Evolutionary conservation across 306 rosid genomes (phyloP).

Genomic region (Mucuna pruriens): DNA sequence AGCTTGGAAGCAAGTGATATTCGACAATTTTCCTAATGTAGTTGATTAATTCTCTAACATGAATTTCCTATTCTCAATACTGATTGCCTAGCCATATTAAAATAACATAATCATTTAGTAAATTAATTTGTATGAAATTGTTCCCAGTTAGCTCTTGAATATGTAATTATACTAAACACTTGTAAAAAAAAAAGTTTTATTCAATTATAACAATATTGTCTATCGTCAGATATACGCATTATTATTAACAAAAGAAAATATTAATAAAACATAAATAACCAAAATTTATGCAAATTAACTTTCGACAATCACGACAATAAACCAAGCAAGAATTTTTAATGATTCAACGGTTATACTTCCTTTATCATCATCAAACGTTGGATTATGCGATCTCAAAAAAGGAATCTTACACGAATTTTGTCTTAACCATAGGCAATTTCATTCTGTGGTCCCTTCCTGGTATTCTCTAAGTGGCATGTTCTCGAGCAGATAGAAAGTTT

Average conservation of each 20-base stretch:
- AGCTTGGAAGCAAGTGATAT: background rate
- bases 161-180: no score
- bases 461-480: conserved; percentile 25
- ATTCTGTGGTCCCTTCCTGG: conserved; percentile 36
- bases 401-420: conserved; percentile 26
- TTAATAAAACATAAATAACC: no score
- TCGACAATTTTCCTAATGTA: background rate
- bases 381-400: conserved; percentile 17
- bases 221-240: no score
- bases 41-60: background rate
- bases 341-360: background rate
- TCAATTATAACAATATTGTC: no score
- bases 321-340: background rate
- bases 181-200: no score
- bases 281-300: background rate
- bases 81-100: background rate
- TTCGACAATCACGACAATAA: background rate
- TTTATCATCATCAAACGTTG: background rate
- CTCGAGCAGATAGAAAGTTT: background rate
- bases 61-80: background rate
- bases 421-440: conserved; percentile 13
- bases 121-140: no score
- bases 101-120: no score
- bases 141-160: no score
- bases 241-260: no score